Evolutionary conservation across 1,139 yeast species (phyloP), one percentile per base, ranked within the genome.

Genomic region (Blastobotrys elegans): DNA sequence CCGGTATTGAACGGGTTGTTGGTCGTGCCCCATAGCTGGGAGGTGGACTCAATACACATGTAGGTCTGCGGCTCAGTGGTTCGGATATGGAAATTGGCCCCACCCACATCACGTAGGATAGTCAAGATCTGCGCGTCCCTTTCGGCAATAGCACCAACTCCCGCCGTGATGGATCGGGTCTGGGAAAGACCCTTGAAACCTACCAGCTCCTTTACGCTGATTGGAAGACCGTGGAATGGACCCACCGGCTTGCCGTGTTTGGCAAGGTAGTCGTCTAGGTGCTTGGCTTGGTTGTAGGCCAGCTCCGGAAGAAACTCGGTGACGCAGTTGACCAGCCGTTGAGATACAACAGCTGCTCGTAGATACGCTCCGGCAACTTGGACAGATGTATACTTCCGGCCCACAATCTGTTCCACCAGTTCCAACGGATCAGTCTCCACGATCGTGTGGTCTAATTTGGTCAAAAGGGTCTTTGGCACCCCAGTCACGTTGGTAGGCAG

Each of bases 41-140:
- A 71, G 10, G 54, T 59, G 0, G 82, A 72, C 53, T 79, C 83
- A 10, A 72, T 64, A 22, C 72, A 70, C 72, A 80, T 74, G 69
- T 79, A 76, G 0, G 80, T 76, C 56, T 72, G 74, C 4, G 86
- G 85, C 32, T 76, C 77, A 2, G 78, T 74, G 1, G 86, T 79
- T 56, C 80, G 79, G 41, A 75, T 76, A 51, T 70, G 75, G 43
- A 79, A 69, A 3, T 80, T 69, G 3, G 83, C 84, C 34, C 85
- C 85, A 35, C 85, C 85, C 20, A 69, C 64, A 33, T 63, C 59
- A 43, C 75, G 56, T 26, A 73, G 64, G n/a, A 64, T 59, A 2
- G 77, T 77, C 34, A 77, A 65, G 16, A 70, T 55, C 0, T 52
- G 56, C 2, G 66, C 60, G 35, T 61, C 61, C 20, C 59, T 56